Evolutionary conservation across 2,329 filamentous ascomycete genomes (phyloP), one percentile per base, ranked within the genome.

Genomic region (Fusarium sp.): DNA sequence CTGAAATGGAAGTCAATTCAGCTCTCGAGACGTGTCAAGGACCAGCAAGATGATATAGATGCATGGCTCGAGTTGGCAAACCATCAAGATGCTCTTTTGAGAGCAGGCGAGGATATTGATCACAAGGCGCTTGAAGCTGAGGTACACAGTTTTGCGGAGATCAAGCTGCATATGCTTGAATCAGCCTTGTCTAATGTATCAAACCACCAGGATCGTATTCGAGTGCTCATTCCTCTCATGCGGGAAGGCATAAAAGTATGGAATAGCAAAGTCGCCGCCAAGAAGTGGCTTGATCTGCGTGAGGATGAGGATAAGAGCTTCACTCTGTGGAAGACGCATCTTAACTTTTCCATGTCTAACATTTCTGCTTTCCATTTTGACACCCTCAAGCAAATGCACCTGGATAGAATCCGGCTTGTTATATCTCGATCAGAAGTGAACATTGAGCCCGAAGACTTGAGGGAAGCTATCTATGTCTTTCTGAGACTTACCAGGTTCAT

Each of bases 111-210:
- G 28, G 82, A 82, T 48, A 79, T 78, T 69, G 84, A 83, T 78
- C 86, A 79, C 47, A 85, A 82, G 44, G 81, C 78, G 36, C 91
- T 90, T 0, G 84, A 85, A 35, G 89, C 91, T 7, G 93, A 96
- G 78, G 84, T 85, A 57, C 88, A 87, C 70, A 92, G 92, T 70
- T 89, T 94, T 62, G 91, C 94, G 7, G 92, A 96, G 72, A 90
- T 98, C 63, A 96, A 94, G 74, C 84, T 97, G 6, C 90, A 92
- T 5, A 90, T 97, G 69, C 93, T 95, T 69, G 90, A 96, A 73
- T 91, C 94, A 69, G 95, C 95, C 1, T 81, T 98, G 13, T 83
- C 85, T 17, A 88, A 92, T 51, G 85, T 89, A 11, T 73, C 75
- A 7, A 80, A 80, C 2, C 82, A 84, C 2, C 76, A 83, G 41